Conservation (phyloP, 129 eudicot genomes). For the Tagetes patula region DNA sequence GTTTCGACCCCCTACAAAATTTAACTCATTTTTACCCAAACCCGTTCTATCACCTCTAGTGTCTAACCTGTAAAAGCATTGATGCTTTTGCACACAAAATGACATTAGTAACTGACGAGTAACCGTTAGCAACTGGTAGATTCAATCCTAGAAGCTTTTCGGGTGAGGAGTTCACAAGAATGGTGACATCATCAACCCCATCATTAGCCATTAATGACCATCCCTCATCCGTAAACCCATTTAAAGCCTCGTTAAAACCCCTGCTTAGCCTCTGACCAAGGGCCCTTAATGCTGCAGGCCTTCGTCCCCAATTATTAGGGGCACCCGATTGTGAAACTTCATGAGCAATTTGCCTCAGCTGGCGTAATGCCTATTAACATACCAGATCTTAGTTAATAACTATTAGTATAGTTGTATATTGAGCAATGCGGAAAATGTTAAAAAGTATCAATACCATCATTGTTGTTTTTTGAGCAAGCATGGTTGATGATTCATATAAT, state of each 20-base stretch:
- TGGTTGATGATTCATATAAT: constrained; percentile 46
- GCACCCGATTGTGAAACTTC: constrained; percentile 46
- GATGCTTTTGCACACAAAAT: constrained; percentile 93
- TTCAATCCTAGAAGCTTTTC: constrained; percentile 83
- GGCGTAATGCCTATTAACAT: constrained; percentile 46
- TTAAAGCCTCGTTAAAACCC: constrained; percentile 93
- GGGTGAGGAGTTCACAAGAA: constrained; percentile 85
- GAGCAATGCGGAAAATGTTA: background rate
- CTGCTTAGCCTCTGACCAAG: constrained; percentile 56
- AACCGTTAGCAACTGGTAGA: constrained; percentile 60
- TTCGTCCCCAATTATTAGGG: constrained; percentile 45
- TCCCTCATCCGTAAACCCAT: constrained; percentile 82
- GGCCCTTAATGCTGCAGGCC: constrained; percentile 51
- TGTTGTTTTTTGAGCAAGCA: constrained; percentile 55
- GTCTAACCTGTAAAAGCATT: constrained; percentile 88
- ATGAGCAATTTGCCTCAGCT: constrained; percentile 48
- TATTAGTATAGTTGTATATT: background rate
- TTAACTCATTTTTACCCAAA: background rate
- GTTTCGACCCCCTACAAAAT: background rate
- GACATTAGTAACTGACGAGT: constrained; percentile 55
- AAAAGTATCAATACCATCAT: constrained; percentile 27
- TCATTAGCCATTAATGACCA: constrained; percentile 89
- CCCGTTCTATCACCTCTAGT: background rate
- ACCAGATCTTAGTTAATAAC: background rate
- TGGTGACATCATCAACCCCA: constrained; percentile 80